A percentile compares a stretch with the other conserved stretches of the same genome.
These are phyloP conservation scores for Volvox africanus DNA, from an alignment of 139 green algal species.

Conservation along the genomic window DNA sequence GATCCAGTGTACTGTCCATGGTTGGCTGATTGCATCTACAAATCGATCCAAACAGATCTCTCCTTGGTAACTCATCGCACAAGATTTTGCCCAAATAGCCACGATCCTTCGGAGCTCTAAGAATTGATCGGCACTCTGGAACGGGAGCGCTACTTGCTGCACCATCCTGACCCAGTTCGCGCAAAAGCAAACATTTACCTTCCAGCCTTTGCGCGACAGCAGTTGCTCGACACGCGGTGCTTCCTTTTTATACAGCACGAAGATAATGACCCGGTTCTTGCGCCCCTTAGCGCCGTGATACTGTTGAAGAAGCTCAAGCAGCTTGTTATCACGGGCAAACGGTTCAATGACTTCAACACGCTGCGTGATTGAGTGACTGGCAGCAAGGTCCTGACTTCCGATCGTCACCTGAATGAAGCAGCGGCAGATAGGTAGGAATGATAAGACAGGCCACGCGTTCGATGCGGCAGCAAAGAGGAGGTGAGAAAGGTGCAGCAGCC, in stretches of 20 bases:
- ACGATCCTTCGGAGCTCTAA: too few species aligned
- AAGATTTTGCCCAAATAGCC: too few species aligned
- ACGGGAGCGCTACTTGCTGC: too few species aligned
- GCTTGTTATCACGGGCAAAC: constrained; percentile 69
- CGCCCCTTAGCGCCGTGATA: constrained; percentile 79
- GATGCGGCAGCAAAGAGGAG: too few species aligned
- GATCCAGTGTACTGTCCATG: too few species aligned
- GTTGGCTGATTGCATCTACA: too few species aligned
- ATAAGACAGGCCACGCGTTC: too few species aligned
- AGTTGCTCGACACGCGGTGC: constrained; percentile 85
- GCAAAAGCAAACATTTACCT: constrained; percentile 49
- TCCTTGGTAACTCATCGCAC: not conserved
- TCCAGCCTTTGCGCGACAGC: constrained; percentile 82
- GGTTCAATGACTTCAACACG: constrained; percentile 94
- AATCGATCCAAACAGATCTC: not conserved
- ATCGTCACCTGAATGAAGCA: constrained; percentile 73
- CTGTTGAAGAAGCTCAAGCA: constrained; percentile 85
- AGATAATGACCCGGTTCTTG: constrained; percentile 93
- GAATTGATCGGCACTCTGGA: too few species aligned
- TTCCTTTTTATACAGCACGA: constrained; percentile 97
- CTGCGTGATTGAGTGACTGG: constrained; percentile 79
- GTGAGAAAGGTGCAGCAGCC: not conserved
- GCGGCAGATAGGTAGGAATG: not conserved
- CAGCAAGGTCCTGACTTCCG: constrained; percentile 86
- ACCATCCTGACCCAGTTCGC: too few species aligned